phyloP scores from a whole-genome alignment of 148 eudicot species.

The Hydrangea macrophylla region DNA sequence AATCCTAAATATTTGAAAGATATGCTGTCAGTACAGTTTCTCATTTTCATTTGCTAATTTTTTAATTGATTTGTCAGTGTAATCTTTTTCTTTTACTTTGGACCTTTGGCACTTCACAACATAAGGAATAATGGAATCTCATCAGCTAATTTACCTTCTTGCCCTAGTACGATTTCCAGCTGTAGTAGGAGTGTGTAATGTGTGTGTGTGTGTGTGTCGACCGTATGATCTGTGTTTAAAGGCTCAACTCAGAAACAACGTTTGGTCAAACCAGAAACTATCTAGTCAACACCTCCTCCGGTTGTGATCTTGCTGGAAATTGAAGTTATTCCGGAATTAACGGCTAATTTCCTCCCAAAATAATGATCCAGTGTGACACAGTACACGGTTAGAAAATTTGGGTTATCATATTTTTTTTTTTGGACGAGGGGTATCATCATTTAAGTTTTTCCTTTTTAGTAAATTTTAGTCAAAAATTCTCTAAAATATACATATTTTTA shows the following conservation, averaged over 20 bases:
- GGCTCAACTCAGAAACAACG: neutral
- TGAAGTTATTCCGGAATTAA: conserved; percentile 25
- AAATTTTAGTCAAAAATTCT: too few species aligned
- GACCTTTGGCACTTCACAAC: conserved; percentile 26
- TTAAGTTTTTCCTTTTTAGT: too few species aligned
- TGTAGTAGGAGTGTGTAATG: too few species aligned
- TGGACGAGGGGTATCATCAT: too few species aligned
- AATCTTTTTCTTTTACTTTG: conserved; percentile 32
- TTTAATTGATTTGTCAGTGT: conserved; percentile 27
- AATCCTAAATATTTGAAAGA: too few species aligned
- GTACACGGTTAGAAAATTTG: neutral
- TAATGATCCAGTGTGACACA: conserved; percentile 6
- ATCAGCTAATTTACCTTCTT: conserved; percentile 23
- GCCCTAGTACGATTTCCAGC: conserved; percentile 38
- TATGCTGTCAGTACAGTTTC: neutral
- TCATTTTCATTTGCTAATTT: neutral
- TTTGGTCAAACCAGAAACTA: conserved; percentile 18
- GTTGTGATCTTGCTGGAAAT: conserved; percentile 40
- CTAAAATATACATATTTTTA: too few species aligned
- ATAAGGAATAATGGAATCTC: conserved; percentile 39
- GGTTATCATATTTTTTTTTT: too few species aligned
- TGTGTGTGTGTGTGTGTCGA: neutral
- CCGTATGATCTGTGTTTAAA: too few species aligned
- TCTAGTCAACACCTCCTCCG: conserved; percentile 22
- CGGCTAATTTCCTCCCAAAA: conserved; percentile 16